Evolutionary conservation across 2,329 filamentous ascomycete species (phyloP).

Genomic region (Microdochium bolleyi): DNA sequence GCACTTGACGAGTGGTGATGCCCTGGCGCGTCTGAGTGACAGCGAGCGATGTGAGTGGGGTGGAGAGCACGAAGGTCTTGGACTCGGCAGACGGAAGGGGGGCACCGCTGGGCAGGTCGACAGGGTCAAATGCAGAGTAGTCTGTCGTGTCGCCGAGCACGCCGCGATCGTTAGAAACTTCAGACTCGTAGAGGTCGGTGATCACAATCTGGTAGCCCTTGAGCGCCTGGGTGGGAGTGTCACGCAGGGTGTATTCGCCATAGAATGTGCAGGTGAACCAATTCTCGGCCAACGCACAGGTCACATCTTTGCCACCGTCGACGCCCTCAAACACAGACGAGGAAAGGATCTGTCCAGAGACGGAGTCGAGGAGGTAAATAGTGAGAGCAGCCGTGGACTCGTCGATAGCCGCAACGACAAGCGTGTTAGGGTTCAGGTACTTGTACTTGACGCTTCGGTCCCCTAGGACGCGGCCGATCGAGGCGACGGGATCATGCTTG

Average conservation of each 20-base stretch:
- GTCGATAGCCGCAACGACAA: constrained; percentile 65
- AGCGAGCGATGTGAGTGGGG: constrained; percentile 69
- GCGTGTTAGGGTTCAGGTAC: constrained; percentile 82
- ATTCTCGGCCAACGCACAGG: constrained; percentile 81
- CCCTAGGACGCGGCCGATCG: constrained; percentile 87
- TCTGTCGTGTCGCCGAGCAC: constrained; percentile 62
- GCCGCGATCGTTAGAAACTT: constrained; percentile 75
- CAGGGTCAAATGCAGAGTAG: constrained; percentile 68
- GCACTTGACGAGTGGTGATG: constrained; percentile 74
- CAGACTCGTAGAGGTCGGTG: constrained; percentile 85
- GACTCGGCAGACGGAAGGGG: constrained; percentile 68
- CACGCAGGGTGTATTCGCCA: constrained; percentile 48
- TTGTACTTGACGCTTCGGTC: constrained; percentile 95
- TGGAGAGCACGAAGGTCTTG: constrained; percentile 73
- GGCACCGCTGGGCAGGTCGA: constrained; percentile 44
- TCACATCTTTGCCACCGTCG: constrained; percentile 64
- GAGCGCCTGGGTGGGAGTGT: constrained; percentile 46
- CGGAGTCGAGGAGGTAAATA: constrained; percentile 75
- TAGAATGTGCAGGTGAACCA: constrained; percentile 88
- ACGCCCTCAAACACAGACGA: constrained; percentile 64
- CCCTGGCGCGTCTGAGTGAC: constrained; percentile 89
- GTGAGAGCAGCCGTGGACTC: constrained; percentile 52
- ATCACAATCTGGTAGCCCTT: constrained; percentile 83
- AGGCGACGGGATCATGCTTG: constrained; percentile 78
- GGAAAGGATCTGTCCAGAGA: constrained; percentile 75